phyloP scores from a whole-genome alignment of 176 grass and related monocot species.

The Neostapfia colusana region DNA sequence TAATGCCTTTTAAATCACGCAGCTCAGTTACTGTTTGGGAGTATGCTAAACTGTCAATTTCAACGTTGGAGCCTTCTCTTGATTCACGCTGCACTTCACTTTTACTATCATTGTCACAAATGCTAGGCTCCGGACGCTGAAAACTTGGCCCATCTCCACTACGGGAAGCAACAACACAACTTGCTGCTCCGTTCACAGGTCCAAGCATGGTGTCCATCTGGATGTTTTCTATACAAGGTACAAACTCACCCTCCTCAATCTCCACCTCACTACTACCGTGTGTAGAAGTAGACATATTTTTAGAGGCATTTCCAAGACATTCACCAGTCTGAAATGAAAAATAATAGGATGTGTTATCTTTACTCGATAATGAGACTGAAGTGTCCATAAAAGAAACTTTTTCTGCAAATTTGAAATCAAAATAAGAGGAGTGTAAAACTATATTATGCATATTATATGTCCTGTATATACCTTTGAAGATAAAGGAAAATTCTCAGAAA shows the following conservation, averaged over 20 bases:
- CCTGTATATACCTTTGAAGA: constrained; percentile 33
- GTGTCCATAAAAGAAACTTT: neutral
- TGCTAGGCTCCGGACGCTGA: neutral
- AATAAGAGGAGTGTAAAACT: constrained; percentile 3
- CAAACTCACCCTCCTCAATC: constrained; percentile 48
- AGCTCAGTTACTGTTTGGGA: constrained; percentile 4
- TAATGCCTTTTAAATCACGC: neutral
- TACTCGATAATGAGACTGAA: neutral
- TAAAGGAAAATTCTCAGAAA: neutral
- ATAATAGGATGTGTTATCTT: constrained; percentile 15
- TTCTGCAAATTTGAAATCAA: neutral
- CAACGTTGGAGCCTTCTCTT: neutral
- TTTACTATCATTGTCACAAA: neutral
- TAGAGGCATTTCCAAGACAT: neutral
- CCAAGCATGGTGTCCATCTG: neutral
- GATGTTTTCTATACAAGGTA: constrained; percentile 24
- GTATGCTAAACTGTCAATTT: constrained; percentile 26
- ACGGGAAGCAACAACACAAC: constrained; percentile 12
- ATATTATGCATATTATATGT: constrained; percentile 7
- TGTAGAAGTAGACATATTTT: neutral
- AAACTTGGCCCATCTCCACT: neutral
- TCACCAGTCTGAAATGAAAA: constrained; percentile 35
- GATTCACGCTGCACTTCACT: constrained; percentile 17
- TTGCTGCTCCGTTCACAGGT: neutral
- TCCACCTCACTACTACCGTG: neutral